Base-by-base conservation (phyloP, 345 rosid genomes). In the Raphanus raphanistrum region DNA sequence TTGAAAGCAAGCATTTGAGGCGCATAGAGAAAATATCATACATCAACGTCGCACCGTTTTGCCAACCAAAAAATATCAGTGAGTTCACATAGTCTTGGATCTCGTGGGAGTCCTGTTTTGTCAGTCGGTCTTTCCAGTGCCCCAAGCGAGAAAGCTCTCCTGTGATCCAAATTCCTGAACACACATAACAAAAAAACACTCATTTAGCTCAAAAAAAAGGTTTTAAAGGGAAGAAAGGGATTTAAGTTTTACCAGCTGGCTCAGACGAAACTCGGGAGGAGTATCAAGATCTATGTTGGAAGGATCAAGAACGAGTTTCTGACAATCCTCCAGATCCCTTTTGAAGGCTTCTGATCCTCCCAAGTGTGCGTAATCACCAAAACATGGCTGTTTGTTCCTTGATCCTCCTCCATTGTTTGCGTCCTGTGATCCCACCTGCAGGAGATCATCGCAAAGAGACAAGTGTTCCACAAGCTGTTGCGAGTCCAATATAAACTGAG, bases 401-500 rank as follows among this genome's bases (percentile, higher is more conserved):
- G 15, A 63, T 2, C 80, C 67, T 52, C 74, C 84, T 57, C 73
- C 84, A 50, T 76, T 86, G 57, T 81, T 84, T 41, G 65, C 66
- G 74, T 87, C 78, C 55, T 71, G 91, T 59, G 82, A 88, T 74
- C 90, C 80, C 59, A 64, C 76, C 33, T 85, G 91, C 60, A 95
- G 90, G 59, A 95, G 48, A 61, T 95, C 99, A 5, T 88, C 97
- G 1, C 97, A 92, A 45, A 95, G 76, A 76, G 96, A 90, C 74
- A 95, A 84, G 29, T 90, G 93, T 87, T 92, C 98, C 75, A 88
- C 98, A 12, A 95, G 90, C 84, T 95, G 99, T 41, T 95, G 97
- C 0, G 99, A 92, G 74, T 91, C 78, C 85, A 91, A 81, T 77
- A 92, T 62, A 74, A 75, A 73, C 80, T 92, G 96, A 2, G 94